Base-by-base conservation (phyloP, 495 filamentous ascomycete species). In the Daldinia vernicosa region DNA sequence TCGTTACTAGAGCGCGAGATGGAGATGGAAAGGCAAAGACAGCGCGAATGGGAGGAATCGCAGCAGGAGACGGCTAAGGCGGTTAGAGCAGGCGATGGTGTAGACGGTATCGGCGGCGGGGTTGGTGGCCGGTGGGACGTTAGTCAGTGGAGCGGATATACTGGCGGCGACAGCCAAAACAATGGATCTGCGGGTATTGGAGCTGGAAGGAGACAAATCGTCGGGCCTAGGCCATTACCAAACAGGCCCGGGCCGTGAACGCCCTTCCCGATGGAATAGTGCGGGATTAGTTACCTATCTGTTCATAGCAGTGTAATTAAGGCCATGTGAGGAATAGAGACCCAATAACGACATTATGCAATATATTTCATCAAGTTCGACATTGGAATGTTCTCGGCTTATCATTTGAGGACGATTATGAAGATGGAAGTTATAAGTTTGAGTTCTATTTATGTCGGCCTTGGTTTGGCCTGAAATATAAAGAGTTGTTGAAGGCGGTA, bases 41-140 rank as follows among this genome's bases (percentile, higher is more conserved):
- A 99, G 81, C 85, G 87, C 57, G 95, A 99, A 73, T 99, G 95
- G 95, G 95, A 98, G 74, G 91, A 95, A 61, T 85, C 87, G n/a
- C 95, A 98, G 80, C 86, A 90, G 63, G 90, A 89, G 69, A 90
- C 88, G 1, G 83, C 86, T 54, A 83, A 84, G 50, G 89, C 87
- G 6, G 84, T 84, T 0, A 80, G 82, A 11, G 67, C 77, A 9
- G 84, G 84, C 19, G 69, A 85, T 68, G 72, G 84, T 66, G 74
- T 90, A 71, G 78, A 86, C 69, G 74, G 88, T 6, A 84, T 85
- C 28, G 87, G 74, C 71, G 89, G 68, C 74, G 89, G 76, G 50
- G 82, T 88, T 9, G 86, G 83, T 15, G 88, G 89, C 1, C 86
- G 86, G 4, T 97, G 93, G 93, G 93, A 97, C 74, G 91, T 95